Percentiles rank a stretch among this genome's conserved stretches.
Conservation (phyloP, 495 filamentous ascomycete species). For the Lasiosphaeria miniovina region DNA sequence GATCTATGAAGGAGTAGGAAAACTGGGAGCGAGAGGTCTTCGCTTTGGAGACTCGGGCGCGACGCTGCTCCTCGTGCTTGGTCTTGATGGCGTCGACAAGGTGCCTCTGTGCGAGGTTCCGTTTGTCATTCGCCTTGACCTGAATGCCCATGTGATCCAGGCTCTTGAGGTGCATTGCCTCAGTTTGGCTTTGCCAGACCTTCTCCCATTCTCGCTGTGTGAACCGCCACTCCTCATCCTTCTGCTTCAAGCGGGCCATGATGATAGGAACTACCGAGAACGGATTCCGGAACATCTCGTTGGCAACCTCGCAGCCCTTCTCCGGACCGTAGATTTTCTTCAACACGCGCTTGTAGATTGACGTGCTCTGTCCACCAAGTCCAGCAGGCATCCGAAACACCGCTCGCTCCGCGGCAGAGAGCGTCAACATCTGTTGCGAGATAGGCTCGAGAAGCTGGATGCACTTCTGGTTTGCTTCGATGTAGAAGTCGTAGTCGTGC, state of each 20-base stretch:
- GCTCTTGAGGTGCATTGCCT: slow-evolving; percentile 88
- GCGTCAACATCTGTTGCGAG: slow-evolving; percentile 76
- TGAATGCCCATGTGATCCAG: slow-evolving; percentile 93
- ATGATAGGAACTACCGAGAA: slow-evolving; percentile 82
- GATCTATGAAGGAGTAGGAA: slow-evolving; percentile 66
- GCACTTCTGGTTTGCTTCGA: slow-evolving; percentile 87
- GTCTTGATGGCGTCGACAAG: slow-evolving; percentile 81
- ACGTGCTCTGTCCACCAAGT: slow-evolving; percentile 88
- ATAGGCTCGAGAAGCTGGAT: slow-evolving; percentile 95
- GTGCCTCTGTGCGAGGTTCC: slow-evolving; percentile 80
- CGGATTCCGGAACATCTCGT: slow-evolving; percentile 76
- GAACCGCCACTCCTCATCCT: slow-evolving; percentile 94
- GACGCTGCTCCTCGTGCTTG: slow-evolving; percentile 81
- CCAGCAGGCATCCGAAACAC: slow-evolving; percentile 74
- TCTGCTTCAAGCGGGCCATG: slow-evolving; percentile 81
- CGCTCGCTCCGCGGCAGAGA: slow-evolving; percentile 66
- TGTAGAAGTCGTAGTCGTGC: slow-evolving; percentile 98
- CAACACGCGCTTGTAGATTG: slow-evolving; percentile 92
- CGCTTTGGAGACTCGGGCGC: slow-evolving; percentile 57
- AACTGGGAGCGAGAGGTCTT: slow-evolving; percentile 68
- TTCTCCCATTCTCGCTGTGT: slow-evolving; percentile 97
- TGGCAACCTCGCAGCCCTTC: slow-evolving; percentile 75
- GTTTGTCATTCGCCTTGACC: slow-evolving; percentile 80
- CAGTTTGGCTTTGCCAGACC: slow-evolving; percentile 93
- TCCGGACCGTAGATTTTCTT: slow-evolving; percentile 97